A percentile compares a stretch with the other conserved stretches of the same genome.
These are phyloP conservation scores for Sporobolomyces phaffii DNA, from an alignment of 768 basidiomycete species.

Conservation along the genomic window DNA sequence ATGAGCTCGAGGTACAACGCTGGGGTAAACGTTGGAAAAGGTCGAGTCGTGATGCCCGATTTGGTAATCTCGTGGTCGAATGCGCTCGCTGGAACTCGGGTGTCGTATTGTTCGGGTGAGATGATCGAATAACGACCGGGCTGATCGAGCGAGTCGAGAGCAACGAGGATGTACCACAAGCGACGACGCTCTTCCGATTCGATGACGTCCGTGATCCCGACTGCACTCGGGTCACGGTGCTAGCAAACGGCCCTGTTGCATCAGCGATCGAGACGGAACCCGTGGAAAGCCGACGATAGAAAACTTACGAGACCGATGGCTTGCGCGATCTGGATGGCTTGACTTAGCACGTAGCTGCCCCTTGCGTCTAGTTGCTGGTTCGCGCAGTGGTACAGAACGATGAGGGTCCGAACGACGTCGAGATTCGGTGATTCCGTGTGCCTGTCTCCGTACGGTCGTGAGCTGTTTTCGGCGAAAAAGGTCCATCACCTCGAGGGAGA, in stretches of 20 bases:
- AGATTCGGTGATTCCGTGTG: constrained; percentile 16
- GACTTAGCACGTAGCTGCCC: neutral
- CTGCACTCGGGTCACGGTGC: constrained; percentile 26
- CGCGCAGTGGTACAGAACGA: constrained; percentile 24
- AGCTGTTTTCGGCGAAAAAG: no score
- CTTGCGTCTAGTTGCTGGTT: neutral
- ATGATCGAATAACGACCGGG: constrained; percentile 6
- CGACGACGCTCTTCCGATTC: constrained; percentile 31
- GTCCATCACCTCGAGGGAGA: no score
- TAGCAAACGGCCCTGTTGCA: neutral
- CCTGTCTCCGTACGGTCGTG: neutral
- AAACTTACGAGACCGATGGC: constrained; percentile 15
- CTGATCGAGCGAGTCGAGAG: constrained; percentile 25
- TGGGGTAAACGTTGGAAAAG: constrained; percentile 23
- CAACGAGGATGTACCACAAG: constrained; percentile 29
- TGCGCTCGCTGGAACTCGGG: constrained; percentile 20
- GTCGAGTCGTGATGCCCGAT: neutral
- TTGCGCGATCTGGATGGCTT: constrained; percentile 21
- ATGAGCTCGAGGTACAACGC: constrained; percentile 9
- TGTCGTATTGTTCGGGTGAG: constrained; percentile 24
- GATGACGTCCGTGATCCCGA: neutral
- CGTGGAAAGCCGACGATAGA: no score
- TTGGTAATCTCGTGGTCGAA: constrained; percentile 28
- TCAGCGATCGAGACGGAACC: neutral
- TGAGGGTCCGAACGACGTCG: constrained; percentile 30